Conservation (phyloP, 495 filamentous ascomycete genomes). For the Oidiodendron maius region DNA sequence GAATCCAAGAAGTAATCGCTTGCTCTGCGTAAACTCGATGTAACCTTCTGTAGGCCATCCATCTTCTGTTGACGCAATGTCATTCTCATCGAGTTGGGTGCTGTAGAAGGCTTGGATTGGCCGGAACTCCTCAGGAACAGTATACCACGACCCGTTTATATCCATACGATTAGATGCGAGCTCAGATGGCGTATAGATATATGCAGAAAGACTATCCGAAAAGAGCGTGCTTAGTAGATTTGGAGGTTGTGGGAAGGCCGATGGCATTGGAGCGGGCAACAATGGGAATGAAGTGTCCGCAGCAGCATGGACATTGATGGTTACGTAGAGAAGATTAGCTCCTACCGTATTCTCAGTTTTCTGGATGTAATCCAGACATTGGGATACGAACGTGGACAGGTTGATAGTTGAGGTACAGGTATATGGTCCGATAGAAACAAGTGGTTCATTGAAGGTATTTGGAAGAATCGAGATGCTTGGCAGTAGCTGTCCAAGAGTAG, state of each 20-base stretch:
- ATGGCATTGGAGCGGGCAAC: slow-evolving; percentile 31
- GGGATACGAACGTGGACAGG: slow-evolving; percentile 36
- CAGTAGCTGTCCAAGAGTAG: slow-evolving; percentile 23
- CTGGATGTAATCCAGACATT: slow-evolving; percentile 43
- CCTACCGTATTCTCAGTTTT: slow-evolving; percentile 38
- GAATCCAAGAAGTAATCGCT: slow-evolving; percentile 47
- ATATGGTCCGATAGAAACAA: slow-evolving; percentile 49
- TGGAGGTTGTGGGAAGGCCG: slow-evolving; percentile 30
- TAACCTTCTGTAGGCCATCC: slow-evolving; percentile 58
- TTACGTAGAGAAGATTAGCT: slow-evolving; percentile 39
- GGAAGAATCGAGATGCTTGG: slow-evolving; percentile 25
- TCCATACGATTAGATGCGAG: slow-evolving; percentile 44
- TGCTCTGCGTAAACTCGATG: slow-evolving; percentile 43
- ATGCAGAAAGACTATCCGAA: slow-evolving; percentile 33
- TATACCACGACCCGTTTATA: slow-evolving; percentile 55
- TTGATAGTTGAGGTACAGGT: slow-evolving; percentile 47
- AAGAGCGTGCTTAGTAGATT: slow-evolving; percentile 32
- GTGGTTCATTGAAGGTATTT: slow-evolving; percentile 28
- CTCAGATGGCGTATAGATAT: slow-evolving; percentile 47
- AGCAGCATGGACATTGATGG: slow-evolving; percentile 57
- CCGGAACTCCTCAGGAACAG: slow-evolving; percentile 32
- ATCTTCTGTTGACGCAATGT: slow-evolving; percentile 45
- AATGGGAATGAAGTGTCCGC: slow-evolving; percentile 31
- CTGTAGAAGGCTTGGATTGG: slow-evolving; percentile 49
- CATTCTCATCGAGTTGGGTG: slow-evolving; percentile 27